Evolutionary conservation across 768 basidiomycete species (phyloP).

Genomic region (Boletus rubroflammeus): DNA sequence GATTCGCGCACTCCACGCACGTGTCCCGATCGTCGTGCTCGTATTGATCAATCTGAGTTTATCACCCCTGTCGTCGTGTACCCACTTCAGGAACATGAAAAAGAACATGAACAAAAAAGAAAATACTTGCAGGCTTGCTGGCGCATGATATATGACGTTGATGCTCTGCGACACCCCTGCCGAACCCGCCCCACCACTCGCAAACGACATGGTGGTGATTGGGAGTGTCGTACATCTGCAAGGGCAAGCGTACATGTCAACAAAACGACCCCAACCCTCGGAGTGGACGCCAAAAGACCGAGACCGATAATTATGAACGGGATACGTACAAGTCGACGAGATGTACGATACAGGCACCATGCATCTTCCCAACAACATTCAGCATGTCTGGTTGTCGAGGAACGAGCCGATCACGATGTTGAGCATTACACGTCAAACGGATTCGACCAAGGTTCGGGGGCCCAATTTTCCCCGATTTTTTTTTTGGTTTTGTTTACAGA

Average conservation of each 20-base stretch:
- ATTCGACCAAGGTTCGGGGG: not conserved
- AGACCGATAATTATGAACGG: not conserved
- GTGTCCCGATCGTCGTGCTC: conserved; percentile 31
- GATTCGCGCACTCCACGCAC: conserved; percentile 33
- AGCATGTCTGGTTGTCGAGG: conserved; percentile 40
- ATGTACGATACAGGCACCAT: conserved; percentile 41
- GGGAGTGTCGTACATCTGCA: conserved; percentile 42
- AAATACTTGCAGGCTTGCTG: conserved; percentile 36
- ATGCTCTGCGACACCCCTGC: conserved; percentile 45
- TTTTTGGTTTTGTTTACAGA: conserved; percentile 13
- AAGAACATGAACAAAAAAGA: not conserved
- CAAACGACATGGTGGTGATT: conserved; percentile 34
- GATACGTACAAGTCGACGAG: conserved; percentile 45
- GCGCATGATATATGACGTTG: conserved; percentile 43
- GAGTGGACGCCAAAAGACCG: not conserved
- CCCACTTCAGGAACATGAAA: not conserved
- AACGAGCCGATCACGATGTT: not conserved
- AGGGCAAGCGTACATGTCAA: not conserved
- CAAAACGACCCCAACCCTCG: not conserved
- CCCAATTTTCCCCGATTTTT: not conserved
- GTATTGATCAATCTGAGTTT: conserved; percentile 41
- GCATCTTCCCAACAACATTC: conserved; percentile 34
- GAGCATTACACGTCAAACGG: not conserved
- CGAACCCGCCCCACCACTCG: conserved; percentile 27
- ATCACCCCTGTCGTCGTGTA: conserved; percentile 37